phyloP scores from a whole-genome alignment of 2,329 filamentous ascomycete species.

The Pseudofabraea citricarpa region DNA sequence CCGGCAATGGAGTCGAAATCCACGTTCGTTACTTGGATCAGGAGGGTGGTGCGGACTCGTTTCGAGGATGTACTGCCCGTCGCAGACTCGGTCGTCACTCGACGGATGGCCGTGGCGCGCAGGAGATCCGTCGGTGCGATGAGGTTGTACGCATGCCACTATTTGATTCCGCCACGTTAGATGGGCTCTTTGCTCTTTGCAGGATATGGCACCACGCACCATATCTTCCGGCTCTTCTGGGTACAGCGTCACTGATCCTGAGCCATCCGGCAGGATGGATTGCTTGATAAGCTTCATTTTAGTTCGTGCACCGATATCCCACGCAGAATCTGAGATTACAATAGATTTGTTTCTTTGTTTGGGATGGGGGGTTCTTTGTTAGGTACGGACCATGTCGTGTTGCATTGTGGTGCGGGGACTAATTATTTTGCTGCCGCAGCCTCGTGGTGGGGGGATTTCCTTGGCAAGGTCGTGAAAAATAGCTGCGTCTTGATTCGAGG shows the following conservation, averaged over 20 bases:
- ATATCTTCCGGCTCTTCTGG: conserved; percentile 75
- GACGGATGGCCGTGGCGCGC: conserved; percentile 61
- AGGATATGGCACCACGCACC: conserved; percentile 36
- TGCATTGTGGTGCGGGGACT: background rate
- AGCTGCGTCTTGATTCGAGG: background rate
- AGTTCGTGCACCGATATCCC: too few species aligned
- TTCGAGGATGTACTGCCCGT: conserved; percentile 59
- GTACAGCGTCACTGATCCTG: conserved; percentile 59
- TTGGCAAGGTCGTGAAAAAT: too few species aligned
- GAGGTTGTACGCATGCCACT: conserved; percentile 75
- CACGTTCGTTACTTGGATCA: conserved; percentile 59
- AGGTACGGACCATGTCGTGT: too few species aligned
- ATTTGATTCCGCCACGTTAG: conserved; percentile 4
- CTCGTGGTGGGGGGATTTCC: background rate
- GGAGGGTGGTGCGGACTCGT: conserved; percentile 59
- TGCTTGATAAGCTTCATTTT: conserved; percentile 64
- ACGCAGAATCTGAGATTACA: too few species aligned
- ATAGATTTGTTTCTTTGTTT: too few species aligned
- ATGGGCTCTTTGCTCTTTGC: background rate
- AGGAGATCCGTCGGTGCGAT: conserved; percentile 62
- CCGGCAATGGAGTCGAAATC: conserved; percentile 67
- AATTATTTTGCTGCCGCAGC: background rate
- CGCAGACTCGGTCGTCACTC: conserved; percentile 52
- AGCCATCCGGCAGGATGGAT: conserved; percentile 61
- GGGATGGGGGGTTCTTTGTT: too few species aligned